Evolutionary conservation across 2,329 filamentous ascomycete species (phyloP).

Genomic region (Nakataea oryzae): DNA sequence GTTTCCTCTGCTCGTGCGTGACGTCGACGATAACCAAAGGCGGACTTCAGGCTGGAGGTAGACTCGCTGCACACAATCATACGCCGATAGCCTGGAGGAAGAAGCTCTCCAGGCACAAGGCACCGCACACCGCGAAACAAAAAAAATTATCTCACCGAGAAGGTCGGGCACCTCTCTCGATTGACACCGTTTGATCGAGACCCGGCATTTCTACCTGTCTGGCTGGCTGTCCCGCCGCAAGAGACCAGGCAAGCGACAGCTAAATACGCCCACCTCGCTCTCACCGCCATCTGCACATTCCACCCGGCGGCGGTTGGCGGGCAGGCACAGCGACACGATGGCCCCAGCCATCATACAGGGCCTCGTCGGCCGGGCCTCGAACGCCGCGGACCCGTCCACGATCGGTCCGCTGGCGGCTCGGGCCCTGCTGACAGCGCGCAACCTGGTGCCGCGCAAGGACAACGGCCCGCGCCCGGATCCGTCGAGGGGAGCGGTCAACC

Average conservation of each 20-base stretch:
- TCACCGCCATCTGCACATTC: not conserved
- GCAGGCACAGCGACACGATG: conserved; percentile 15
- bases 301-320: not conserved
- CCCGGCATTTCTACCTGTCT: not conserved
- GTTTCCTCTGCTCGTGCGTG: not conserved
- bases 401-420: conserved; percentile 32
- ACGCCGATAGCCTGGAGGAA: not conserved
- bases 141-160: not conserved
- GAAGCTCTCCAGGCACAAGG: not conserved
- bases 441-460: not conserved
- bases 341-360: conserved; percentile 27
- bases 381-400: conserved; percentile 14
- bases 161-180: not conserved
- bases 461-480: conserved; percentile 28
- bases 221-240: conserved; percentile 14
- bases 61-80: not conserved
- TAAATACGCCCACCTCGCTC: not conserved
- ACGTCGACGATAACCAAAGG: not conserved
- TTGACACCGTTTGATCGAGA: not conserved
- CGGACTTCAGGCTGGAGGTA: not conserved
- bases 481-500: conserved; percentile 37
- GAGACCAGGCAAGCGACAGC: conserved; percentile 10
- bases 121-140: too few species aligned
- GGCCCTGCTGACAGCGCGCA: conserved; percentile 28
- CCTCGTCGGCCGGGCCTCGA: conserved; percentile 15